A percentile compares a stretch with the other conserved stretches of the same genome.
phyloP scores from a whole-genome alignment of 1,284 basidiomycete species.

The Exobasidium cylindrosporum region DNA sequence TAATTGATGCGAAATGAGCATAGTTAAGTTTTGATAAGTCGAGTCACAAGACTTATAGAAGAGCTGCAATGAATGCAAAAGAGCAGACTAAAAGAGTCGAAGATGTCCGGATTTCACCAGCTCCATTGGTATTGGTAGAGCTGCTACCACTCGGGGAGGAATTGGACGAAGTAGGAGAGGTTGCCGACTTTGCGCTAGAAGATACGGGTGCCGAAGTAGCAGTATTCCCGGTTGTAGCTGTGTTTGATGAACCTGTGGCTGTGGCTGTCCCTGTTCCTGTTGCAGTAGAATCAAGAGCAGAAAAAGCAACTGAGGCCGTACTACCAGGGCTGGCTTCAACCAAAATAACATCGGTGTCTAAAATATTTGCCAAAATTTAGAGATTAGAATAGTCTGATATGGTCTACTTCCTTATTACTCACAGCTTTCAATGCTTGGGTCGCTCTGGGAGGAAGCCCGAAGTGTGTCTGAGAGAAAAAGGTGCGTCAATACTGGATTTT shows the following conservation, averaged over 20 bases:
- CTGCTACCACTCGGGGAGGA: background rate
- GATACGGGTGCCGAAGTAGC: background rate
- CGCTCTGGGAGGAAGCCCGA: constrained; percentile 26
- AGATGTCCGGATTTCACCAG: background rate
- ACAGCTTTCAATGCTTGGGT: constrained; percentile 29
- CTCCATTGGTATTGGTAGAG: background rate
- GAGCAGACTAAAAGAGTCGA: background rate
- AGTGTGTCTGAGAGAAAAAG: constrained; percentile 14
- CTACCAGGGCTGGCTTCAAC: constrained; percentile 14
- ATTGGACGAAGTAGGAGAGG: background rate
- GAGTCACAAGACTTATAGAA: background rate
- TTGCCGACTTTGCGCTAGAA: background rate
- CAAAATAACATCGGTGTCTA: constrained; percentile 34
- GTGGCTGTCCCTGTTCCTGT: background rate
- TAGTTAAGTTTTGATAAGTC: too few relatives aligned
- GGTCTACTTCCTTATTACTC: too few relatives aligned
- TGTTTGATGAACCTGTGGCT: background rate
- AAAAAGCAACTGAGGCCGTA: background rate
- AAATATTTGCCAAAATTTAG: too few relatives aligned
- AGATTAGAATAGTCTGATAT: too few relatives aligned
- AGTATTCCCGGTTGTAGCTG: background rate
- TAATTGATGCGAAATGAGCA: too few relatives aligned
- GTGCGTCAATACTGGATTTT: too few relatives aligned
- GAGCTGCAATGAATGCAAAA: background rate
- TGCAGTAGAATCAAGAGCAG: background rate